Base-by-base conservation (phyloP, 495 filamentous ascomycete genomes). In the Lepraria neglecta region DNA sequence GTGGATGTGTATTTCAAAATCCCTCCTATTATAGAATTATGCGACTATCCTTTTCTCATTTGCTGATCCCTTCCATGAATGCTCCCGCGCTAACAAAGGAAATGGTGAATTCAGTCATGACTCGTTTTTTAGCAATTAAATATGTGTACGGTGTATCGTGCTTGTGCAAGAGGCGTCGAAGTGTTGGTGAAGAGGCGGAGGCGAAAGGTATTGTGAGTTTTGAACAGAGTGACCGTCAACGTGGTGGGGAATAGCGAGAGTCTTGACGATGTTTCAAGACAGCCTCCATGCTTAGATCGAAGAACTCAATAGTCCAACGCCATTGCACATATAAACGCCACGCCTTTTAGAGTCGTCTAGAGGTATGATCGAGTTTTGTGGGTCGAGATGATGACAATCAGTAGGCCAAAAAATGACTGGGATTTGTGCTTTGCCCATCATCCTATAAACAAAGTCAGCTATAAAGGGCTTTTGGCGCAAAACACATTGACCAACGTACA, bases 21-120 rank as follows among this genome's bases (percentile, higher is more conserved):
- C 43, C 45, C 58, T 53, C 48, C 38, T 3, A 56, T 56, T 64
- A 56, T 57, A 31, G 21, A 44, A 64, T 59, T 64, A 64, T 62
- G 43, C 30, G 24, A 7, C 52, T 50, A 30, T 56, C 28, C 60
- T 47, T 15, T 24, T 56, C 56, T 42, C 31, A 46, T 60, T 28
- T 60, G 57, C 44, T 31, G 24, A 40, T 43, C 38, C 31, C 42
- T 47, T 35, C 59, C 40, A 17, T 5, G 55, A 33, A 58, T 53
- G 60, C 59, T 62, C 60, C 59, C 30, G 27, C 59, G 64, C 47
- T 54, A 44, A 60, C 31, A 35, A 65, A 42, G 38, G 47, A 62
- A 50, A 62, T 46, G 19, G 4, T 17, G 58, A 58, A 59, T 43
- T 28, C 55, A 53, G 59, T 65, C 64, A 53, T 65, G 47, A 65